A percentile compares a stretch with the other conserved stretches of the same genome.
Evolutionary conservation across 148 eudicot genomes (phyloP).

Genomic region (Spergularia bocconei): DNA sequence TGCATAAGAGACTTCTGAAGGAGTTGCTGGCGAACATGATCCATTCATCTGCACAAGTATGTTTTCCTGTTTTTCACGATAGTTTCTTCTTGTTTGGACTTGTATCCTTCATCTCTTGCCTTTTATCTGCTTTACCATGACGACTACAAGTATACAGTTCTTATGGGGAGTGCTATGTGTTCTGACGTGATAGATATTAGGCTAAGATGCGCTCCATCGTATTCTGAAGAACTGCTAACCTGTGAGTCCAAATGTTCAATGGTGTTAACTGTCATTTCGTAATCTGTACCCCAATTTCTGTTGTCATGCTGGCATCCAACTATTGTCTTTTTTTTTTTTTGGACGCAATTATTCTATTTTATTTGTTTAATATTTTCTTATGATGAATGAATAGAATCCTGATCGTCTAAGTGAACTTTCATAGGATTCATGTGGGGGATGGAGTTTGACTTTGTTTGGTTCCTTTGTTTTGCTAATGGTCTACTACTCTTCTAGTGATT

Average conservation of each 20-base stretch:
- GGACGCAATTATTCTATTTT: too few species aligned
- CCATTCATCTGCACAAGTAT: conserved; percentile 92
- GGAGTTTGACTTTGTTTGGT: too few species aligned
- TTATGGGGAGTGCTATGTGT: neutral
- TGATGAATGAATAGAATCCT: too few species aligned
- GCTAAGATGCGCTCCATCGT: neutral
- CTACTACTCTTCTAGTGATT: too few species aligned
- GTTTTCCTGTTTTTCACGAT: conserved; percentile 13
- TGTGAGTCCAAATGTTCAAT: neutral
- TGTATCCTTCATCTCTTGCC: neutral
- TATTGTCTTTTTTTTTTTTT: neutral
- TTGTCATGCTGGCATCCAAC: neutral
- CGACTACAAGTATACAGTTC: conserved; percentile 1
- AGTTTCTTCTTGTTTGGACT: neutral
- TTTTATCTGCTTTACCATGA: neutral
- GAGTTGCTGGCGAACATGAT: conserved; percentile 82
- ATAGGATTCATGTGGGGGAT: too few species aligned
- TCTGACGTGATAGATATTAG: too few species aligned
- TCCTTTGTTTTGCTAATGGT: too few species aligned
- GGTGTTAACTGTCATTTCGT: neutral
- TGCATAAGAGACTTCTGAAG: conserved; percentile 66
- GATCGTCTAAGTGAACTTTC: too few species aligned
- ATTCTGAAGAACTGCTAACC: neutral
- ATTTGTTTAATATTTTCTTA: too few species aligned
- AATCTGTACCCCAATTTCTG: neutral